A percentile compares a stretch with the other conserved stretches of the same genome.
These are phyloP conservation scores for Torulaspora microellipsoides DNA, from an alignment of 805 yeast species.

Conservation along the genomic window DNA sequence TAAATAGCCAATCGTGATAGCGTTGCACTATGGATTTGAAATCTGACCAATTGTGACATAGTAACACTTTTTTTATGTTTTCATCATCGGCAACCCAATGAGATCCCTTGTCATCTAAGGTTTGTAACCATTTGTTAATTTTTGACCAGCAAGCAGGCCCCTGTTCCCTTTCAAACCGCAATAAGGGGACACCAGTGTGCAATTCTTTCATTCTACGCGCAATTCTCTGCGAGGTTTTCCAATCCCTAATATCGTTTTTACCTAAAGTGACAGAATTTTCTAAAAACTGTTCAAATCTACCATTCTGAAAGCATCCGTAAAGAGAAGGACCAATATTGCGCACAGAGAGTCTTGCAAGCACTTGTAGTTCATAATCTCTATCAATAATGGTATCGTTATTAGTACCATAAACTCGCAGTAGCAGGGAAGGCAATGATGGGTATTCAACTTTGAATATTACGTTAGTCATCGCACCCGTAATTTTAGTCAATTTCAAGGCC, in stretches of 20 bases:
- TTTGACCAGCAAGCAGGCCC: slow-evolving; percentile 71
- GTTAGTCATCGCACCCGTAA: slow-evolving; percentile 92
- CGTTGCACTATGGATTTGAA: slow-evolving; percentile 46
- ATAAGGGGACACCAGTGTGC: slow-evolving; percentile 71
- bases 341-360: slow-evolving; percentile 66
- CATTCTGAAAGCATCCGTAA: slow-evolving; percentile 86
- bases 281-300: slow-evolving; percentile 89
- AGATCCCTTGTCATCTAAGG: slow-evolving; percentile 38
- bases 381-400: slow-evolving; percentile 84
- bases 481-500: slow-evolving; percentile 54
- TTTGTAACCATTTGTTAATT: slow-evolving; percentile 64
- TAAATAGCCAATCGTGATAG: slow-evolving; percentile 62
- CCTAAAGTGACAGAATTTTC: slow-evolving; percentile 77
- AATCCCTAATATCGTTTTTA: slow-evolving; percentile 66
- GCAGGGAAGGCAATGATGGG: slow-evolving; percentile 53
- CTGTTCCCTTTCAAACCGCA: slow-evolving; percentile 46
- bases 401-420: slow-evolving; percentile 83
- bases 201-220: slow-evolving; percentile 96
- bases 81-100: slow-evolving; percentile 36
- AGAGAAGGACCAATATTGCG: slow-evolving; percentile 84
- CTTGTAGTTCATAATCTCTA: slow-evolving; percentile 70
- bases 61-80: slow-evolving; percentile 37
- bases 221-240: slow-evolving; percentile 72
- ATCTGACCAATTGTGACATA: slow-evolving; percentile 38
- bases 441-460: slow-evolving; percentile 76